Percentiles rank a stretch among this genome's conserved stretches.
Conservation (phyloP, 129 eudicot genomes). For the Tanacetum coccineum region DNA sequence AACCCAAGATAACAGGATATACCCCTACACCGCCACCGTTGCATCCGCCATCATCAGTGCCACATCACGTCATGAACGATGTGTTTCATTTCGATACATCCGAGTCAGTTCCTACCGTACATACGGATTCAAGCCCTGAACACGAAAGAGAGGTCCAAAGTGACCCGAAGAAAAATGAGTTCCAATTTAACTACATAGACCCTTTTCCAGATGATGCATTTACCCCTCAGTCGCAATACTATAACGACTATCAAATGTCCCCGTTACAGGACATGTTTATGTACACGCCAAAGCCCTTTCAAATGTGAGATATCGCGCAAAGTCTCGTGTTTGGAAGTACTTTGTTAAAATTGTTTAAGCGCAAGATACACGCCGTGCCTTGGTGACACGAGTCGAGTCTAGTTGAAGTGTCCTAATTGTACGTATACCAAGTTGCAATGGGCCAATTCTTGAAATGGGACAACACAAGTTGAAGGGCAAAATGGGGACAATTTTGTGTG, state of each 20-base stretch:
- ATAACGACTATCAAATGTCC: constrained; percentile 39
- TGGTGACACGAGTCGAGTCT: background rate
- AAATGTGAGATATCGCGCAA: constrained; percentile 20
- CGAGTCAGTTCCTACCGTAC: constrained; percentile 50
- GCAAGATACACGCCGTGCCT: background rate
- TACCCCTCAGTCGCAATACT: constrained; percentile 44
- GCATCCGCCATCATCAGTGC: constrained; percentile 17
- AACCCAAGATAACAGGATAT: constrained; percentile 34
- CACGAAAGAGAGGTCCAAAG: constrained; percentile 56
- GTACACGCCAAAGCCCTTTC: constrained; percentile 36
- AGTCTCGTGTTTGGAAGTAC: background rate
- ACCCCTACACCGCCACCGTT: constrained; percentile 9
- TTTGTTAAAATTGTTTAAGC: background rate
- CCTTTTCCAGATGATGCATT: constrained; percentile 43
- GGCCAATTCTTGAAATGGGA: constrained; percentile 16
- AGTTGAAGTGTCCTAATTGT: background rate
- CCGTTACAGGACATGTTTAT: constrained; percentile 48
- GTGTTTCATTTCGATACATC: constrained; percentile 47
- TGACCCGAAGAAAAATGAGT: constrained; percentile 36
- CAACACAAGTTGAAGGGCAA: constrained; percentile 17
- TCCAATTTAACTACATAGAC: constrained; percentile 36
- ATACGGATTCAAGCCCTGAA: constrained; percentile 60
- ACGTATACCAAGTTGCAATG: constrained; percentile 22
- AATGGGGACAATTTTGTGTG: constrained; percentile 21
- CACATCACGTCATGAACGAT: constrained; percentile 34